Evolutionary conservation across 2,329 filamentous ascomycete species (phyloP).

Genomic region (Cercospora sojina): DNA sequence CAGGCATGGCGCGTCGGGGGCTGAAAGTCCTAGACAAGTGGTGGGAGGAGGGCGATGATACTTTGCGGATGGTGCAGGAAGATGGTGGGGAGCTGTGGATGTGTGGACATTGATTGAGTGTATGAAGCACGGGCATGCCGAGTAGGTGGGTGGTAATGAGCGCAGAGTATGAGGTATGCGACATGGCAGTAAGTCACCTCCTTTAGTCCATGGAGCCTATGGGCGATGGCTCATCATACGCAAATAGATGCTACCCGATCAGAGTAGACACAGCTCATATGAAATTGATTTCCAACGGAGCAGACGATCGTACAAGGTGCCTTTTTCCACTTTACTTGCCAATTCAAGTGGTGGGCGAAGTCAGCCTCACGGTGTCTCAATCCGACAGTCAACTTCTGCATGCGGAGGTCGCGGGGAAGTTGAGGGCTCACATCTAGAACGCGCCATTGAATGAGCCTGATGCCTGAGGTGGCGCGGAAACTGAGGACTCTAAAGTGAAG

Average conservation of each 20-base stretch:
- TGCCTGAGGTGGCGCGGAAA: background rate
- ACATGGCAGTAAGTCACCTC: background rate
- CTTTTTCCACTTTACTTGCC: background rate
- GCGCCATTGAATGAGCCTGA: background rate
- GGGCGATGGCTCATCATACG: background rate
- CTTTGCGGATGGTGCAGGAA: slow-evolving; percentile 18
- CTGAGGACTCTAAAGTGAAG: background rate
- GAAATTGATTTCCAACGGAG: background rate
- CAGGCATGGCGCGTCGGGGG: slow-evolving; percentile 35
- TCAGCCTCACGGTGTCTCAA: background rate
- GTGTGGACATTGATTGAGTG: background rate
- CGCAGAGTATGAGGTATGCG: background rate
- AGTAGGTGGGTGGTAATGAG: background rate
- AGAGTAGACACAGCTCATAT: background rate
- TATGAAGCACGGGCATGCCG: background rate
- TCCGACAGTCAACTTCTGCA: background rate
- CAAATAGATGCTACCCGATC: background rate
- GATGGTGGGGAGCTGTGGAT: background rate
- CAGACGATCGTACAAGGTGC: background rate
- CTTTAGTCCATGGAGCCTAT: background rate
- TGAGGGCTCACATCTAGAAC: background rate
- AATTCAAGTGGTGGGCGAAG: background rate
- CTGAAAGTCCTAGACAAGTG: slow-evolving; percentile 37
- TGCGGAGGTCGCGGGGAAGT: background rate
- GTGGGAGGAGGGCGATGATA: slow-evolving; percentile 28